Evolutionary conservation across 2,329 filamentous ascomycete species (phyloP).

Genomic region (Shiraia sp.): DNA sequence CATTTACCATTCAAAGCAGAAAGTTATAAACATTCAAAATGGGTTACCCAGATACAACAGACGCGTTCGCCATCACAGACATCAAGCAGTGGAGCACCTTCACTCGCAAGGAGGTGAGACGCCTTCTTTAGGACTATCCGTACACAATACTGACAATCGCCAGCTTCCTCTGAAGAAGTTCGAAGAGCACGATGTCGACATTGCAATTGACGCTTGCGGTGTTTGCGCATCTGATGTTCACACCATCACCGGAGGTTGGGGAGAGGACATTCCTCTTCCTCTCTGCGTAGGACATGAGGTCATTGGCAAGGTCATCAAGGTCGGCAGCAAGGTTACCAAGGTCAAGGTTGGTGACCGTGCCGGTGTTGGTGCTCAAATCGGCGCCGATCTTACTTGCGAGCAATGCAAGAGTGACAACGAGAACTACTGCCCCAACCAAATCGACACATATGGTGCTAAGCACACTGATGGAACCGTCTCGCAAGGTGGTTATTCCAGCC

Average conservation of each 20-base stretch:
- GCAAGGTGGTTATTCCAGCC: slow-evolving; percentile 68
- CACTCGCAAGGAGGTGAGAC: slow-evolving; percentile 58
- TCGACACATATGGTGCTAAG: slow-evolving; percentile 56
- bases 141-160: slow-evolving; percentile 12
- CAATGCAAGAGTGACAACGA: slow-evolving; percentile 58
- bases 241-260: slow-evolving; percentile 64
- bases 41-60: slow-evolving; percentile 57
- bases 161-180: slow-evolving; percentile 84
- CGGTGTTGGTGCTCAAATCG: slow-evolving; percentile 56
- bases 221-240: slow-evolving; percentile 56
- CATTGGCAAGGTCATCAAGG: slow-evolving; percentile 54
- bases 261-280: slow-evolving; percentile 62
- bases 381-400: slow-evolving; percentile 54
- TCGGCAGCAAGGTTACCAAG: slow-evolving; percentile 55
- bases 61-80: slow-evolving; percentile 54
- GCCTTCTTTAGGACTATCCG: background rate
- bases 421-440: slow-evolving; percentile 56
- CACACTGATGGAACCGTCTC: slow-evolving; percentile 64
- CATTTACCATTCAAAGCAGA: slow-evolving; percentile 3
- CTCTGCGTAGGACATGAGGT: slow-evolving; percentile 69
- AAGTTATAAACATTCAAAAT: slow-evolving; percentile 38
- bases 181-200: slow-evolving; percentile 82
- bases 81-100: slow-evolving; percentile 66
- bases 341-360: slow-evolving; percentile 53
- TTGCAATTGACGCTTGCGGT: slow-evolving; percentile 71